phyloP scores from a whole-genome alignment of 2,329 filamentous ascomycete species.

The Talaromyces funiculosus region DNA sequence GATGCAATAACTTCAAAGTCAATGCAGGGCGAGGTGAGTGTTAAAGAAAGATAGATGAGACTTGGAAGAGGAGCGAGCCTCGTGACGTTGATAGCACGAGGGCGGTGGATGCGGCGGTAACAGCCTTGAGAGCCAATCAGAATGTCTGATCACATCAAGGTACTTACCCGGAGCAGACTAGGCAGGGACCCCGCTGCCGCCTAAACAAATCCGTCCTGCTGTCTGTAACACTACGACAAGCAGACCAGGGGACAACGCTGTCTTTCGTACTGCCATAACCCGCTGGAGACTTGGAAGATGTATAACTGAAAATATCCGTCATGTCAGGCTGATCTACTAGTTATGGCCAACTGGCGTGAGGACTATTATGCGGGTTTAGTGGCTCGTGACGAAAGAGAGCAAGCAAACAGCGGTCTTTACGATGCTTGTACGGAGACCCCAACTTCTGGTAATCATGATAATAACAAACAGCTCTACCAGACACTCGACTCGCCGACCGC shows the following conservation, averaged over 20 bases:
- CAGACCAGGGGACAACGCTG: not conserved
- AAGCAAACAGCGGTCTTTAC: slow-evolving; percentile 62
- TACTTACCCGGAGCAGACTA: slow-evolving; percentile 1
- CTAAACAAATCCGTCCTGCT: not conserved
- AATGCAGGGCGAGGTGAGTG: not conserved
- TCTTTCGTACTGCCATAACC: not conserved
- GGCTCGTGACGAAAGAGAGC: slow-evolving; percentile 64
- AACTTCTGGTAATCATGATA: not conserved
- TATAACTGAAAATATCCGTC: not conserved
- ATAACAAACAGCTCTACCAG: slow-evolving; percentile 34
- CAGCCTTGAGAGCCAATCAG: slow-evolving; percentile 6
- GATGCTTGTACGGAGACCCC: slow-evolving; percentile 60
- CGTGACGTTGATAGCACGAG: slow-evolving; percentile 17
- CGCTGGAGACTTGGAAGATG: not conserved
- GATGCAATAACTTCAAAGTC: not conserved
- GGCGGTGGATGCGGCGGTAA: slow-evolving; percentile 30
- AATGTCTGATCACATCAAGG: not conserved
- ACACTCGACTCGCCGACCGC: slow-evolving; percentile 62
- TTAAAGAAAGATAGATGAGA: not conserved
- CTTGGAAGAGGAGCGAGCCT: slow-evolving; percentile 6
- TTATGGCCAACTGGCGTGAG: slow-evolving; percentile 68
- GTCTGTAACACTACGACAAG: not conserved
- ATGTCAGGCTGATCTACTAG: slow-evolving; percentile 6
- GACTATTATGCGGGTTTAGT: slow-evolving; percentile 73
- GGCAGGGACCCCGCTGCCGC: not conserved